phyloP scores from a whole-genome alignment of 306 rosid genomes.

The Ceratonia siliqua region DNA sequence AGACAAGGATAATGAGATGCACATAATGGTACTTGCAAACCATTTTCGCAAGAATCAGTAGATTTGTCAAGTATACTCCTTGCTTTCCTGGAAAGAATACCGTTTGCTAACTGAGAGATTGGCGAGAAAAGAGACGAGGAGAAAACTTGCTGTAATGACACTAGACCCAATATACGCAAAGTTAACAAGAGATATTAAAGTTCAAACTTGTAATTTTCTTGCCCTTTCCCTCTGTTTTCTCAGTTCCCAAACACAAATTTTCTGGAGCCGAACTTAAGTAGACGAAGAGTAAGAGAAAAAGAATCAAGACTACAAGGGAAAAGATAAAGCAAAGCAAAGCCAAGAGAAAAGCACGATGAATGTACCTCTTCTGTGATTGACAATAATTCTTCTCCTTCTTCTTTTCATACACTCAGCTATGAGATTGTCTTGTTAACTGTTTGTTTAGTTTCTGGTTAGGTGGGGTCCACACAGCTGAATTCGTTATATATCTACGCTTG shows the following conservation, averaged over 20 bases:
- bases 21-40: constrained; percentile 13
- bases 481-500: constrained; percentile 17
- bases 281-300: neutral
- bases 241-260: constrained; percentile 28
- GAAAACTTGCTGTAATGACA: neutral
- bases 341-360: neutral
- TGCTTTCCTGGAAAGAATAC: constrained; percentile 7
- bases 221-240: constrained; percentile 30
- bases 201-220: neutral
- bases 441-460: neutral
- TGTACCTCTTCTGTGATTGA: neutral
- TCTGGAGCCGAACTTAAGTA: constrained; percentile 3
- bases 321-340: neutral
- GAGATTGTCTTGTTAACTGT: neutral
- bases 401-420: neutral
- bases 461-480: constrained; percentile 26
- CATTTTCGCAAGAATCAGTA: constrained; percentile 46
- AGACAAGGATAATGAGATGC: constrained; percentile 38
- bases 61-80: neutral
- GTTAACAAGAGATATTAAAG: neutral
- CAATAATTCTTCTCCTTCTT: neutral
- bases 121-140: neutral
- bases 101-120: neutral
- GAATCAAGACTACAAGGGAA: constrained; percentile 28
- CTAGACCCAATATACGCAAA: neutral